Percentiles rank a stretch among this genome's conserved stretches.
phyloP scores from a whole-genome alignment of 1,284 basidiomycete species.

The Tilletia setariae region DNA sequence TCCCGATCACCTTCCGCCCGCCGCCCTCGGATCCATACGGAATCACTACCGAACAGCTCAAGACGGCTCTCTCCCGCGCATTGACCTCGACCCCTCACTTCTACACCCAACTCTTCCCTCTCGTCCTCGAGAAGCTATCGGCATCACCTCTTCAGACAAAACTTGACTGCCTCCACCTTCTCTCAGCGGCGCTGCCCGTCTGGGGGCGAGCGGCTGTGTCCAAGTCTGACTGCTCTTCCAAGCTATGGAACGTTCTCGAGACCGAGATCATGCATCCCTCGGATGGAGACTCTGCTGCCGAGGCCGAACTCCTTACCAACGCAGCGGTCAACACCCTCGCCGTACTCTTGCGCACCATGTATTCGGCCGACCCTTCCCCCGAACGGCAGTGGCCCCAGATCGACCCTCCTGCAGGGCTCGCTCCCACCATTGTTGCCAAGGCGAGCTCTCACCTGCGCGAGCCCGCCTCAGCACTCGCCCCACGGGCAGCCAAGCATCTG shows the following conservation, averaged over 20 bases:
- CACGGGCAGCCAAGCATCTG: slow-evolving; percentile 35
- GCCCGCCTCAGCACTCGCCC: slow-evolving; percentile 43
- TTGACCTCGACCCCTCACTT: slow-evolving; percentile 77
- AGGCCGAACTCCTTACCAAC: slow-evolving; percentile 4
- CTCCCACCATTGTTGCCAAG: slow-evolving; percentile 43
- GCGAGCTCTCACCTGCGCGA: slow-evolving; percentile 39
- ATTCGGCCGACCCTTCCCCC: slow-evolving; percentile 20
- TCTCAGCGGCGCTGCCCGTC: slow-evolving; percentile 44
- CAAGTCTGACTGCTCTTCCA: slow-evolving; percentile 18
- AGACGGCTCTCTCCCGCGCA: slow-evolving; percentile 67
- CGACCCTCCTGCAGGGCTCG: slow-evolving; percentile 40
- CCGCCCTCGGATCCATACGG: slow-evolving; percentile 92
- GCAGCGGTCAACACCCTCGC: slow-evolving; percentile 29
- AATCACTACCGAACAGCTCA: slow-evolving; percentile 84
- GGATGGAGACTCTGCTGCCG: slow-evolving; percentile 30
- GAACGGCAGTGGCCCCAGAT: slow-evolving; percentile 22
- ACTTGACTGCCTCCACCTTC: slow-evolving; percentile 52
- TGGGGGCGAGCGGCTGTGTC: slow-evolving; percentile 45
- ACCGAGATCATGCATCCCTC: slow-evolving; percentile 53
- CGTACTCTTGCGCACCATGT: slow-evolving; percentile 39
- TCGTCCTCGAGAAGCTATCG: slow-evolving; percentile 88
- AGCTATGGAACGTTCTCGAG: slow-evolving; percentile 45
- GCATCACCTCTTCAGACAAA: slow-evolving; percentile 80
- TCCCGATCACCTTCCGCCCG: slow-evolving; percentile 94
- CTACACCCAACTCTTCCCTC: slow-evolving; percentile 76